Evolutionary conservation across 1,139 yeast species (phyloP).

Genomic region (Candida tetrigidarum): DNA sequence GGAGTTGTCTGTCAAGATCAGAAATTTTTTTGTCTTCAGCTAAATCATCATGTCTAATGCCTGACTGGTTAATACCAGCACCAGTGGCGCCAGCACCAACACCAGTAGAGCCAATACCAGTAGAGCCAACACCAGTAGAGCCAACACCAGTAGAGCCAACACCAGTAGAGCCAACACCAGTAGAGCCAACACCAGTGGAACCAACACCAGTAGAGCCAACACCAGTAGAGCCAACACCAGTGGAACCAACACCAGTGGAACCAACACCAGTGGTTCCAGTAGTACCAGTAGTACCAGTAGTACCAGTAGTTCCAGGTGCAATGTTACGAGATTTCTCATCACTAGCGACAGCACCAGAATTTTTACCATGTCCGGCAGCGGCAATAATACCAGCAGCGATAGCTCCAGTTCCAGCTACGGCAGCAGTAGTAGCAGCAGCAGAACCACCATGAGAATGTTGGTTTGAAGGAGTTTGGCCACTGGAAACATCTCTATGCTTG

Average conservation of each 20-base stretch:
- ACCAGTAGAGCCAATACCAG: background rate
- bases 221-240: no score
- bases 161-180: slow-evolving; percentile 4
- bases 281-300: no score
- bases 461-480: background rate
- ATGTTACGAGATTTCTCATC: no score
- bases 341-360: no score
- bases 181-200: slow-evolving; percentile 11
- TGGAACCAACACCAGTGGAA: no score
- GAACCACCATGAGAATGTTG: slow-evolving; percentile 1
- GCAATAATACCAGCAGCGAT: slow-evolving; percentile 9
- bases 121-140: background rate
- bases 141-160: background rate
- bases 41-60: slow-evolving; percentile 6
- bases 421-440: slow-evolving; percentile 8
- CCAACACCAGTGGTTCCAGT: no score
- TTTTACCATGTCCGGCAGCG: no score
- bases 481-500: slow-evolving; percentile 1
- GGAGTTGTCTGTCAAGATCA: slow-evolving; percentile 17
- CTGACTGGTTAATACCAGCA: background rate
- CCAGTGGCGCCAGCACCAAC: slow-evolving; percentile 7
- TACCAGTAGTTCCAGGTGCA: no score
- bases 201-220: slow-evolving; percentile 3
- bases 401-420: slow-evolving; percentile 7
- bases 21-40: slow-evolving; percentile 13